These are phyloP conservation scores for Oryza coarctata DNA, from an alignment of 176 grass and related monocot genomes.

Conservation along the genomic window DNA sequence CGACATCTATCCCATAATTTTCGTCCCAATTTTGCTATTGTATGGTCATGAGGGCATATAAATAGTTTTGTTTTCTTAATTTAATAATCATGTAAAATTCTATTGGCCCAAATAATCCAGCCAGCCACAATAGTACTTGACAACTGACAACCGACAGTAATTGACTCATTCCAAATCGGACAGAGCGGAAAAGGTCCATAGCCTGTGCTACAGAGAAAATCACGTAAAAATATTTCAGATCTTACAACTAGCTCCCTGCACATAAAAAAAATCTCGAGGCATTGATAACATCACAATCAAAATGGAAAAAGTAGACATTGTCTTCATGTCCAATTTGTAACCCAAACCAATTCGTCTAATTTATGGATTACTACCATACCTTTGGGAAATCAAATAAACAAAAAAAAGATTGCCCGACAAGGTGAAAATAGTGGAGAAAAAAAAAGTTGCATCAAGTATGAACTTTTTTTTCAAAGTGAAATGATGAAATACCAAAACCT, in stretches of 20 bases:
- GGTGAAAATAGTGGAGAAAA: background rate
- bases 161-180: background rate
- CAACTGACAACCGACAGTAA: background rate
- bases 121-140: no score
- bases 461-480: background rate
- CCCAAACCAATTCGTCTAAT: background rate
- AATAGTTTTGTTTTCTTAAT: background rate
- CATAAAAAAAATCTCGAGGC: conserved; percentile 5
- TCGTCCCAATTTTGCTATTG: background rate
- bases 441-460: background rate
- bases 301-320: background rate
- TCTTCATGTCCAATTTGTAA: background rate
- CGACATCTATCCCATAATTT: background rate
- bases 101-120: background rate
- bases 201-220: background rate
- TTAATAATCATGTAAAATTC: no score
- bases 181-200: background rate
- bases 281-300: background rate
- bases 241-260: background rate
- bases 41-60: background rate
- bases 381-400: background rate
- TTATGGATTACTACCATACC: background rate
- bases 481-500: background rate
- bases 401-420: no score
- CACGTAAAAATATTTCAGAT: background rate